Evolutionary conservation across 305 asterid genomes (phyloP).

Genomic region (Ilex paraguariensis): DNA sequence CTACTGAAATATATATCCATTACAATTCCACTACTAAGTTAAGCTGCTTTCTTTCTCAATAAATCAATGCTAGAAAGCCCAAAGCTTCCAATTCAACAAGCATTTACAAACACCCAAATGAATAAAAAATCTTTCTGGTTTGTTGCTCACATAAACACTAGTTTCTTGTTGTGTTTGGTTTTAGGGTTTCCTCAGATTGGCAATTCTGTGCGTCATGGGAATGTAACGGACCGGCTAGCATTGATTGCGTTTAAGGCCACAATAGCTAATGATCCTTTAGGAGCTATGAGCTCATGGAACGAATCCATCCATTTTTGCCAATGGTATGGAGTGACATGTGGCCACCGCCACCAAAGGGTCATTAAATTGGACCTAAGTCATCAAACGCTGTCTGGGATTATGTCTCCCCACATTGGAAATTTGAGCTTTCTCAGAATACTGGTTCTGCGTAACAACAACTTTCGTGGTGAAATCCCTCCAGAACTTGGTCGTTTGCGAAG

Average conservation of each 20-base stretch:
- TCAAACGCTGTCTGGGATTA: neutral
- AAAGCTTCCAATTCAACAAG: no score
- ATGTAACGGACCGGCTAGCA: conserved; percentile 11
- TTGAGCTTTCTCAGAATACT: neutral
- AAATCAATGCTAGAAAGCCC: no score
- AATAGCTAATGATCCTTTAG: conserved; percentile 20
- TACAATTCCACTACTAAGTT: no score
- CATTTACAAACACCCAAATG: no score
- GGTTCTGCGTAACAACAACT: conserved; percentile 3
- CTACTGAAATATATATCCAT: no score
- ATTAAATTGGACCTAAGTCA: neutral
- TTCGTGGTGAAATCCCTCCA: neutral
- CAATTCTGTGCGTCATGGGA: neutral
- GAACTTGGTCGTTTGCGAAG: neutral
- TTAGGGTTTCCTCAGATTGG: no score
- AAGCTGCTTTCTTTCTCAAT: no score
- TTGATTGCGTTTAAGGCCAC: conserved; percentile 14
- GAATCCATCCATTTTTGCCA: conserved; percentile 18
- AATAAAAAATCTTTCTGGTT: no score
- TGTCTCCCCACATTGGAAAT: neutral
- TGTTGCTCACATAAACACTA: no score
- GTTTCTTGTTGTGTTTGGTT: no score
- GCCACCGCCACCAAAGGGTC: conserved; percentile 8
- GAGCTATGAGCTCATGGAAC: conserved; percentile 20
- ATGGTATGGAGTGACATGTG: conserved; percentile 24